Percentiles rank a stretch among this genome's conserved stretches.
Evolutionary conservation across 2,329 filamentous ascomycete species (phyloP).

Genomic region (Alternaria sp.): DNA sequence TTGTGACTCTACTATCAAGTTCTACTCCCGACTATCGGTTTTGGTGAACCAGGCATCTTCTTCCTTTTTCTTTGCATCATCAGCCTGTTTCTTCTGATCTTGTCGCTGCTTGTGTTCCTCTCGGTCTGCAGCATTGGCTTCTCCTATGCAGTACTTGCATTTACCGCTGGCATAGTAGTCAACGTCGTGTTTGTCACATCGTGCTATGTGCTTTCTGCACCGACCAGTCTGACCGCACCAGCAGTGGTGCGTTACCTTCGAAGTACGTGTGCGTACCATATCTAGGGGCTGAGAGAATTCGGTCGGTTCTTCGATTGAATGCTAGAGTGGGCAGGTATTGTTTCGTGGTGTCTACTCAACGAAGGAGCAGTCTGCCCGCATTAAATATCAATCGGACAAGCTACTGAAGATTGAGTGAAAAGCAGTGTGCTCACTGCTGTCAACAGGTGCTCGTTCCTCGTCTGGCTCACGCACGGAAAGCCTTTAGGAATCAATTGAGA

Average conservation of each 20-base stretch:
- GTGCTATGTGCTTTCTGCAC: not conserved
- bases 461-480: not conserved
- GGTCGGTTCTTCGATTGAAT: not conserved
- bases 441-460: not conserved
- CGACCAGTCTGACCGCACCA: not conserved
- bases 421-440: not conserved
- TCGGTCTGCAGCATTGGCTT: not conserved
- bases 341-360: not conserved
- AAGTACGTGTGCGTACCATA: not conserved
- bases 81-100: not conserved
- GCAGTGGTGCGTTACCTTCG: not conserved
- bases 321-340: not conserved
- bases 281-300: no score
- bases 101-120: not conserved
- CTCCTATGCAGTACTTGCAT: not conserved
- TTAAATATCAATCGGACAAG: not conserved
- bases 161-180: not conserved
- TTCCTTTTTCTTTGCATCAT: not conserved
- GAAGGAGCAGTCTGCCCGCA: not conserved
- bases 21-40: not conserved
- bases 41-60: not conserved
- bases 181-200: not conserved
- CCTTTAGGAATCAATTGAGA: not conserved
- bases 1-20: no score
- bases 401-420: not conserved